phyloP scores from a whole-genome alignment of 306 rosid species.

The Casuarina equisetifolia region DNA sequence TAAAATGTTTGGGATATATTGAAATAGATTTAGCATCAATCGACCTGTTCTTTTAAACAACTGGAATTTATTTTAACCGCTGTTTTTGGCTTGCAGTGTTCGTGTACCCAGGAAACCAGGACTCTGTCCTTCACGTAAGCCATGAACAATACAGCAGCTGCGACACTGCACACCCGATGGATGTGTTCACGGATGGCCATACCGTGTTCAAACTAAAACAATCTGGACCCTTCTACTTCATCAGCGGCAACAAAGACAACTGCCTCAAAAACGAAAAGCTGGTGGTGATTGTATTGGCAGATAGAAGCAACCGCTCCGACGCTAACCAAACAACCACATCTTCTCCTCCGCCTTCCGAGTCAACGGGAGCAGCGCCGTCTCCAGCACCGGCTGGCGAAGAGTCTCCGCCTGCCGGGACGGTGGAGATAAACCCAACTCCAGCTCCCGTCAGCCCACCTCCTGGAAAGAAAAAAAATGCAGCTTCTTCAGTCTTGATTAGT shows the following conservation, averaged over 20 bases:
- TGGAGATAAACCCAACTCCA: slow-evolving; percentile 40
- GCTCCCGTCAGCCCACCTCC: slow-evolving; percentile 55
- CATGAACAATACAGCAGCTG: slow-evolving; percentile 67
- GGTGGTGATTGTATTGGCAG: slow-evolving; percentile 61
- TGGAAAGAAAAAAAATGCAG: slow-evolving; percentile 34
- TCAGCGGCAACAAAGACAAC: slow-evolving; percentile 74
- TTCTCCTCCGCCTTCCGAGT: slow-evolving; percentile 38
- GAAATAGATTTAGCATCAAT: background rate
- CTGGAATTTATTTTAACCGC: slow-evolving; percentile 3
- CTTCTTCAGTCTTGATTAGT: slow-evolving; percentile 49
- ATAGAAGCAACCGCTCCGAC: slow-evolving; percentile 45
- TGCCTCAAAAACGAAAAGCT: slow-evolving; percentile 81
- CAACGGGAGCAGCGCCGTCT: slow-evolving; percentile 27
- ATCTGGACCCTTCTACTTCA: slow-evolving; percentile 72
- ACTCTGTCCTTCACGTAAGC: slow-evolving; percentile 69
- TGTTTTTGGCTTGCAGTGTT: slow-evolving; percentile 56
- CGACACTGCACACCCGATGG: slow-evolving; percentile 44
- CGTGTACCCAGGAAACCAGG: slow-evolving; percentile 66
- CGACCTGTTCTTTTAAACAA: background rate
- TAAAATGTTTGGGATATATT: no score
- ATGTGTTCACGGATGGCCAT: slow-evolving; percentile 71
- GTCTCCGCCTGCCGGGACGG: slow-evolving; percentile 42
- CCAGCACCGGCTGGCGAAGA: slow-evolving; percentile 39
- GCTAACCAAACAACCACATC: slow-evolving; percentile 36
- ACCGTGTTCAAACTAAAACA: slow-evolving; percentile 45